Base-by-base conservation (phyloP, 108 stramenopile species). In the Stephanodiscus minutulus region DNA sequence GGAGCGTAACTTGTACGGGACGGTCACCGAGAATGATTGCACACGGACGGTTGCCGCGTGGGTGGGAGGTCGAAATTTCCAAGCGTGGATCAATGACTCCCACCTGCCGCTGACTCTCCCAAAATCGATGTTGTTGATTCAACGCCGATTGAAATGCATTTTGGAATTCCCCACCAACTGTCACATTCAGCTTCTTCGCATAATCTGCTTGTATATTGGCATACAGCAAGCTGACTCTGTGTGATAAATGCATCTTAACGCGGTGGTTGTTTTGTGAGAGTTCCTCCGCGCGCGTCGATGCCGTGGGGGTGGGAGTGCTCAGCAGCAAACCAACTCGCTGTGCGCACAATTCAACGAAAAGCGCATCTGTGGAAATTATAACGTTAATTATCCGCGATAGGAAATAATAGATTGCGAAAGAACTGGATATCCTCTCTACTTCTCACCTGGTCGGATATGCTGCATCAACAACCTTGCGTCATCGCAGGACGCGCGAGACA, bases 341-440 rank as follows among this genome's bases (percentile, higher is more conserved):
- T 52, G 85, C 79, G 62, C 93, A 94, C 21, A 94, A 73, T 66
- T 94, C 93, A 43, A 94, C 68, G 69, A 94, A 91, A 17, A 94
- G 79, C 15, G 77, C 76, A 62, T 88, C 78, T 73, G 41, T 63
- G 37, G 12, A 35, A 33, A 39, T 31, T 3, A 29, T n/a, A n/a
- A n/a, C n/a, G n/a, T 44, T 21, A 17, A 11, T 5, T 10, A 29
- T 31, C 5, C 7, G 39, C 20, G 44, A 41, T 62, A 62, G 28
- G 39, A 25, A 52, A 41, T 7, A 18, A 22, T 1, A 3, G 7
- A 21, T 10, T 37, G 60, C 20, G 44, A 6, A 71, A 62, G 5
- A 61, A 60, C 17, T 46, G 6, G 0, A 60, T n/a, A 60, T 46
- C 21, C 41, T 15, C 28, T 44, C 1, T 33, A 21, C n/a, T 61